Base-by-base conservation (phyloP, 352 stramenopile species). In the Phytopythium oedochilum region DNA sequence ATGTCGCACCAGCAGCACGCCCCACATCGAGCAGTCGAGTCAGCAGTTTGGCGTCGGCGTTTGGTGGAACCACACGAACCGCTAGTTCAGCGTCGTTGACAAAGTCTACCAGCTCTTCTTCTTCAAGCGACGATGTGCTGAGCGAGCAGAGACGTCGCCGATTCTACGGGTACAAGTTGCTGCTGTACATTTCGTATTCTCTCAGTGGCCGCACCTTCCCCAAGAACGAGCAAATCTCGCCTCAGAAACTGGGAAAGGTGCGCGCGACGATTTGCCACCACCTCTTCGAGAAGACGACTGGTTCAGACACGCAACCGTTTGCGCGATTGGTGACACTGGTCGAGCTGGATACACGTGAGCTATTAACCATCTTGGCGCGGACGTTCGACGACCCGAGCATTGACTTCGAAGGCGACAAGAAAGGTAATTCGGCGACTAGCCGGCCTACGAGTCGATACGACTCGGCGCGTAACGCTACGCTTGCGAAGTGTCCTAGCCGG, bases 131-230 rank as follows among this genome's bases (percentile, higher is more conserved):
- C 25, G 66, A 83, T 15, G 66, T 68, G 10, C 64, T 89, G 11
- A 83, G 68, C 48, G 78, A 69, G 14, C 71, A 75, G 38, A 73
- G 85, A 18, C 73, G 75, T 28, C 76, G 81, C 23, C 79, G 82
- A 15, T 73, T 88, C 42, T 91, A 85, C 49, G 83, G 81, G 17
- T 95, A 95, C 74, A 94, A 95, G 61, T 44, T 92, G 52, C 58
- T 94, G 48, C 42, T 98, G 40, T 98, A 98, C 68, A 73, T 98
- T 52, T 92, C 87, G 54, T 96, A 92, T 53, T 93, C 84, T n/a
- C 88, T 98, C 39, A 87, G 70, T 53, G 92, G 92, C 6, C 84
- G 85, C 36, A 82, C 61, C 18, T 98, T 98, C 61, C 94, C 94
- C 1, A 86, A 94, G 59, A 83, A 92, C 20, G 78, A 88, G 25